Evolutionary conservation across 2,329 filamentous ascomycete genomes (phyloP).

Genomic region (Elsinoe necatrix): DNA sequence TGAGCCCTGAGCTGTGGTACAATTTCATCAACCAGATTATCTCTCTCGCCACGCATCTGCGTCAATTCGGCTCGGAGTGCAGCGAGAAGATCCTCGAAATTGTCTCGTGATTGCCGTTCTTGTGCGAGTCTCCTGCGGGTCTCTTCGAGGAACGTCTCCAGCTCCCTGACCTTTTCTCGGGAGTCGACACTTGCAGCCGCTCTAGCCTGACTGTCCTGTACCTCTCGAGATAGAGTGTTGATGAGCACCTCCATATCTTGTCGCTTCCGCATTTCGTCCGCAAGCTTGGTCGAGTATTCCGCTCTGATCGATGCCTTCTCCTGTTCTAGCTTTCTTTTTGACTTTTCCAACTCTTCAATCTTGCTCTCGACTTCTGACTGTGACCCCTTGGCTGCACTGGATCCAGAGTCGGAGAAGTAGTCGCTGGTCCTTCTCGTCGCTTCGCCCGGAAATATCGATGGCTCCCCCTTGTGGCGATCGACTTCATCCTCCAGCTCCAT

Average conservation of each 20-base stretch:
- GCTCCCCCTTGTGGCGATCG: constrained; percentile 75
- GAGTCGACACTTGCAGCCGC: constrained; percentile 29
- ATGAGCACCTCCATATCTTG: constrained; percentile 76
- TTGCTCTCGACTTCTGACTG: constrained; percentile 51
- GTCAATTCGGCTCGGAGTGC: constrained; percentile 77
- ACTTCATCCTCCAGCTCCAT: constrained; percentile 95
- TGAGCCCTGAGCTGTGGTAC: constrained; percentile 69
- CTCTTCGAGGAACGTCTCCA: constrained; percentile 75
- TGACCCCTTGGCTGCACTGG: constrained; percentile 71
- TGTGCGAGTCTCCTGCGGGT: constrained; percentile 72
- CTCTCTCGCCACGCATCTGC: constrained; percentile 75
- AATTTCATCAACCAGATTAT: constrained; percentile 83
- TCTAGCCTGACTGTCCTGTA: constrained; percentile 43
- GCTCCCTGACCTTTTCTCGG: constrained; percentile 60
- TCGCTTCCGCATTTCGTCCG: constrained; percentile 72
- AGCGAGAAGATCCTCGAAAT: constrained; percentile 83
- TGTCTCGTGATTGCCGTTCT: constrained; percentile 79
- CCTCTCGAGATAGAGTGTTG: constrained; percentile 68
- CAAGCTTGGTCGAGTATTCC: constrained; percentile 75
- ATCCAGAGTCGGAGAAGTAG: constrained; percentile 95
- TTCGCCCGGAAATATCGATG: constrained; percentile 42
- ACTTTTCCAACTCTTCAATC: constrained; percentile 66
- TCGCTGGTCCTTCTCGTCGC: constrained; percentile 76
- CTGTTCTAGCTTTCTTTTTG: constrained; percentile 78
- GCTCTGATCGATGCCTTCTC: constrained; percentile 80